Evolutionary conservation across 495 filamentous ascomycete species (phyloP).

Genomic region (Neurospora sp.): DNA sequence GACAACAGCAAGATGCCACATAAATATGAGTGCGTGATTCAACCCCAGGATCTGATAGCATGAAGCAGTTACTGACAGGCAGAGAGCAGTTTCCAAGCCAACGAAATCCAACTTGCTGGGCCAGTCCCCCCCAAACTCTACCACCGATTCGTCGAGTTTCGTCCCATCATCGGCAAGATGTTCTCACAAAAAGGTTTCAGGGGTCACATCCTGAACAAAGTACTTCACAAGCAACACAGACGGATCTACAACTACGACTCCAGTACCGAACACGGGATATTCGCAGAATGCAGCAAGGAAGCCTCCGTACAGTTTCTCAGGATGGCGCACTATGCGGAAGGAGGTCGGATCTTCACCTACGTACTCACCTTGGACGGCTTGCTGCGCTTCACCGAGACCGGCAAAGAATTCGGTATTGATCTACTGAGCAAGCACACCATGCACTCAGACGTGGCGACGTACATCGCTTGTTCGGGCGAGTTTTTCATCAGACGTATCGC

Average conservation of each 20-base stretch:
- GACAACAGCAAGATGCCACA: conserved; percentile 38
- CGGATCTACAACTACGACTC: conserved; percentile 82
- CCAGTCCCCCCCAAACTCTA: conserved; percentile 71
- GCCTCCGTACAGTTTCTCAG: conserved; percentile 72
- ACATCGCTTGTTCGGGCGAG: conserved; percentile 85
- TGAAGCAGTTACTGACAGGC: neutral
- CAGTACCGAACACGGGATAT: conserved; percentile 54
- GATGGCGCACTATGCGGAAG: conserved; percentile 75
- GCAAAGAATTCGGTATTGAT: conserved; percentile 89
- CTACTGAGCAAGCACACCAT: conserved; percentile 88
- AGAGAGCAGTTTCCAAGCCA: conserved; percentile 70
- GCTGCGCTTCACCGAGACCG: conserved; percentile 86
- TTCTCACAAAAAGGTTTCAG: conserved; percentile 67
- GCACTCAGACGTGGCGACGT: conserved; percentile 82
- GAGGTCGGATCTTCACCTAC: conserved; percentile 82
- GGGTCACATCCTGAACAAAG: conserved; percentile 69
- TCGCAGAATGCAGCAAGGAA: conserved; percentile 42
- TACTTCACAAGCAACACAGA: conserved; percentile 79
- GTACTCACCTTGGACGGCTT: conserved; percentile 79
- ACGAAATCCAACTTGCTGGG: conserved; percentile 77
- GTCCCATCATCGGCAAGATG: conserved; percentile 80
- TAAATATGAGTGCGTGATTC: conserved; percentile 57
- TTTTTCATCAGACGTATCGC: conserved; percentile 73
- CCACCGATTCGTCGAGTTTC: conserved; percentile 87
- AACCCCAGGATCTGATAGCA: neutral